Evolutionary conservation across 2,329 filamentous ascomycete species (phyloP).

Genomic region (Aureobasidium melanogenum): DNA sequence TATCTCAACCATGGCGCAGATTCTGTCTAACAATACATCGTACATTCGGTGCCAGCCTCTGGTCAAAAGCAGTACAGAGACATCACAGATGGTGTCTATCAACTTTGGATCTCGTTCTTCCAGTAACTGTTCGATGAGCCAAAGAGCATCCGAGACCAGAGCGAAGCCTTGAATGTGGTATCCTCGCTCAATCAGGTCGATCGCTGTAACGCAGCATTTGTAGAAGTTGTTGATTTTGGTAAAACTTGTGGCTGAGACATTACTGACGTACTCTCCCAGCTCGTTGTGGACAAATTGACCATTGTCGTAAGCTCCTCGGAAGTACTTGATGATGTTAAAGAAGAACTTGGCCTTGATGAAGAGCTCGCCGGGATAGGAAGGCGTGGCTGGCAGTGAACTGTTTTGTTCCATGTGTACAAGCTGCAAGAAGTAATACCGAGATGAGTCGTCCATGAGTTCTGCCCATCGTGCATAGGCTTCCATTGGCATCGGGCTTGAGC

Average conservation of each 20-base stretch:
- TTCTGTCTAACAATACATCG: not conserved
- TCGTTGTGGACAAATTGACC: not conserved
- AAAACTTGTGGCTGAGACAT: not conserved
- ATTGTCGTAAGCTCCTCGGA: not conserved
- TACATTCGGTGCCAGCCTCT: not conserved
- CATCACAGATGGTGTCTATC: not conserved
- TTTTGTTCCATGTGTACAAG: not conserved
- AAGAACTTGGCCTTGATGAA: not conserved
- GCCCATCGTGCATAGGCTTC: not conserved
- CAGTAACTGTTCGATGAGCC: not conserved
- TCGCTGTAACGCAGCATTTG: not conserved
- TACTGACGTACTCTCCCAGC: not conserved
- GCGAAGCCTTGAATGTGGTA: not conserved
- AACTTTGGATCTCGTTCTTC: not conserved
- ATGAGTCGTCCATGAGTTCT: not conserved
- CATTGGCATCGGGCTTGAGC: not conserved
- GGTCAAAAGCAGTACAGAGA: not conserved
- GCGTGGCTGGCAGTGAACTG: not conserved
- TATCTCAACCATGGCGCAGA: not conserved
- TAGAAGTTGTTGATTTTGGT: not conserved
- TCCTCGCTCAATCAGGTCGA: not conserved
- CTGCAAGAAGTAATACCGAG: not conserved
- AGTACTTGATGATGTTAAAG: not conserved
- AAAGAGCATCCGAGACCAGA: not conserved
- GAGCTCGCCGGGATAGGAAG: not conserved